Evolutionary conservation across 345 rosid genomes (phyloP).

Genomic region (Camelina laxa): DNA sequence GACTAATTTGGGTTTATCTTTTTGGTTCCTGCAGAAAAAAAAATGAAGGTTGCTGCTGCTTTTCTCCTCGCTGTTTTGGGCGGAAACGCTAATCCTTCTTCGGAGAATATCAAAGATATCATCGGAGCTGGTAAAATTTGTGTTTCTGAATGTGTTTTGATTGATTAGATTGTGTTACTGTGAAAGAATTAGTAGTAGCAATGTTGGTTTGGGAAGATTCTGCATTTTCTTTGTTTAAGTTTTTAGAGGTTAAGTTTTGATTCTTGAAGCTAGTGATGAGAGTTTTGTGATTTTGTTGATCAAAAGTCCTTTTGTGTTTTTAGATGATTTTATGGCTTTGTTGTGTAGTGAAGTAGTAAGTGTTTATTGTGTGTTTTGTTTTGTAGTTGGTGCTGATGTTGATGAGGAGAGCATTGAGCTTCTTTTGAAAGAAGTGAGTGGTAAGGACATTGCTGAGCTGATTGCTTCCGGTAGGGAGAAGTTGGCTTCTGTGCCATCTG

Average conservation of each 20-base stretch:
- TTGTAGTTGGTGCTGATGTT: constrained; percentile 68
- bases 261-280: neutral
- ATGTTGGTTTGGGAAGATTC: neutral
- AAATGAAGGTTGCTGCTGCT: constrained; percentile 77
- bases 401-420: constrained; percentile 67
- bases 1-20: neutral
- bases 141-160: neutral
- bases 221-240: neutral
- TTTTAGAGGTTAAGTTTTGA: neutral
- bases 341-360: neutral
- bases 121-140: constrained; percentile 62
- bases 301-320: neutral
- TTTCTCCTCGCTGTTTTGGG: constrained; percentile 73
- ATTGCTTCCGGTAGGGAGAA: constrained; percentile 78
- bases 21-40: constrained; percentile 23
- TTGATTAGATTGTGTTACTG: neutral
- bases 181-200: neutral
- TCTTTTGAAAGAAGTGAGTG: constrained; percentile 57
- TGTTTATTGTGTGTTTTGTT: neutral
- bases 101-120: constrained; percentile 59
- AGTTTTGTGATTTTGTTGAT: neutral
- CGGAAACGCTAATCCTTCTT: constrained; percentile 63
- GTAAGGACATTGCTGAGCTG: constrained; percentile 70
- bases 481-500: constrained; percentile 74
- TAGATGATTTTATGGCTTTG: neutral